A percentile compares a stretch with the other conserved stretches of the same genome.
phyloP scores from a whole-genome alignment of 768 basidiomycete genomes.

The Suillus paluster region DNA sequence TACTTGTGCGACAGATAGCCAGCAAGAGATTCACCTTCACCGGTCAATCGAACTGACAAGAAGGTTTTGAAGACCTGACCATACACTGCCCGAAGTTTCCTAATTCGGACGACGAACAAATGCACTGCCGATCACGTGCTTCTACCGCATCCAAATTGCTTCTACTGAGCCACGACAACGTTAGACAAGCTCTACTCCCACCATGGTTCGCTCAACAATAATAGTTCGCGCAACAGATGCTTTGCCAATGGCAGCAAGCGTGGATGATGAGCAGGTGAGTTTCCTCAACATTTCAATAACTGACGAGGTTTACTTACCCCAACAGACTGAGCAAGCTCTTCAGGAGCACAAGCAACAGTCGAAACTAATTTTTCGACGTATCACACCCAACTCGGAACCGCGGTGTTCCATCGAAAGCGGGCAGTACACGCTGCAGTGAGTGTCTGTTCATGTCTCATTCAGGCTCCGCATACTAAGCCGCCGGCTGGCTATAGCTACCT shows the following conservation, averaged over 20 bases:
- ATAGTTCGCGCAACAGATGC: slow-evolving; percentile 86
- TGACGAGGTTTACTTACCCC: background rate
- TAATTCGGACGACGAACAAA: background rate
- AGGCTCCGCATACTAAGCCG: background rate
- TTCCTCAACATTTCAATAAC: background rate
- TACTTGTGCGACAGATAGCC: background rate
- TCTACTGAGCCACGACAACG: slow-evolving; percentile 5
- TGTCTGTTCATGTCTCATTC: slow-evolving; percentile 21
- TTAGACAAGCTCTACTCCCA: slow-evolving; percentile 9
- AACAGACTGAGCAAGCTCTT: slow-evolving; percentile 87
- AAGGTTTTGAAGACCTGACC: background rate
- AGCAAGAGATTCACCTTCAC: background rate
- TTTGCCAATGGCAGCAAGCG: slow-evolving; percentile 91
- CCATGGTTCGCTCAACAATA: slow-evolving; percentile 87
- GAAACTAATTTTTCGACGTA: slow-evolving; percentile 93
- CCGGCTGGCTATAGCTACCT: slow-evolving; percentile 71
- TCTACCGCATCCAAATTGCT: background rate
- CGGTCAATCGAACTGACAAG: background rate
- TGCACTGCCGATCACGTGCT: slow-evolving; percentile 12
- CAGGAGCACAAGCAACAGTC: slow-evolving; percentile 99
- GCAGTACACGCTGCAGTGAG: slow-evolving; percentile 93
- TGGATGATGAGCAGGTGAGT: slow-evolving; percentile 93
- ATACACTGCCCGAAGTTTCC: slow-evolving; percentile 4
- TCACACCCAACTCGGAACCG: slow-evolving; percentile 93
- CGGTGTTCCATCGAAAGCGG: slow-evolving; percentile 97